phyloP scores from a whole-genome alignment of 1,139 yeast species.

The Nadsonia commutata region DNA sequence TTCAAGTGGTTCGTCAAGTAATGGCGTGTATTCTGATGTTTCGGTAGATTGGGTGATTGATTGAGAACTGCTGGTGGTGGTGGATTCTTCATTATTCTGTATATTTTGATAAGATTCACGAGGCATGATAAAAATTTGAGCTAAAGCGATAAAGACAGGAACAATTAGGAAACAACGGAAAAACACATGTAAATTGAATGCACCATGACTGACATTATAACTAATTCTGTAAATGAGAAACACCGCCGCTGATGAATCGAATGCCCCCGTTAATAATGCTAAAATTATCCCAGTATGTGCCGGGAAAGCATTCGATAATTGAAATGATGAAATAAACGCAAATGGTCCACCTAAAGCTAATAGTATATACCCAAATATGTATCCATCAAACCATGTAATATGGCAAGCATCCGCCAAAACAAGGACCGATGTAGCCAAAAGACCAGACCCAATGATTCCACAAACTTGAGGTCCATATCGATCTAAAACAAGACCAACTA shows the following conservation, averaged over 20 bases:
- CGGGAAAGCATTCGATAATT: slow-evolving; percentile 61
- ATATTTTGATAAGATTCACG: slow-evolving; percentile 41
- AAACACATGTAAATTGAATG: slow-evolving; percentile 35
- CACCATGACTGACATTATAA: slow-evolving; percentile 31
- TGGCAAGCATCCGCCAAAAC: slow-evolving; percentile 28
- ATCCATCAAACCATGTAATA: slow-evolving; percentile 37
- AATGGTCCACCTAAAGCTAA: slow-evolving; percentile 75
- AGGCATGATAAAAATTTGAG: slow-evolving; percentile 75
- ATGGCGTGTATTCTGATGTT: slow-evolving; percentile 9
- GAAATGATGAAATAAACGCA: slow-evolving; percentile 67
- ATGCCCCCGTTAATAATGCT: slow-evolving; percentile 63
- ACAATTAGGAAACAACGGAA: slow-evolving; percentile 54
- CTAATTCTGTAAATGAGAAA: slow-evolving; percentile 51
- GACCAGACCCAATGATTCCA: slow-evolving; percentile 55
- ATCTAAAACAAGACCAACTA: slow-evolving; percentile 71
- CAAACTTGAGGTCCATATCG: slow-evolving; percentile 65
- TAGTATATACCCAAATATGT: slow-evolving; percentile 47
- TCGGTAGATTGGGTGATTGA: slow-evolving; percentile 9
- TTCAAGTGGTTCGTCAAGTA: slow-evolving; percentile 3
- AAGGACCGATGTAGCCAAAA: slow-evolving; percentile 40
- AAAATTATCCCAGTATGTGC: slow-evolving; percentile 52
- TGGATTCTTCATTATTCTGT: not conserved
- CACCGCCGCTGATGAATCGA: slow-evolving; percentile 64
- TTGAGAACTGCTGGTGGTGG: not conserved
- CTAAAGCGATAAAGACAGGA: slow-evolving; percentile 56